phyloP scores from a whole-genome alignment of 208 protist species.

The Crithidia mellificae region DNA sequence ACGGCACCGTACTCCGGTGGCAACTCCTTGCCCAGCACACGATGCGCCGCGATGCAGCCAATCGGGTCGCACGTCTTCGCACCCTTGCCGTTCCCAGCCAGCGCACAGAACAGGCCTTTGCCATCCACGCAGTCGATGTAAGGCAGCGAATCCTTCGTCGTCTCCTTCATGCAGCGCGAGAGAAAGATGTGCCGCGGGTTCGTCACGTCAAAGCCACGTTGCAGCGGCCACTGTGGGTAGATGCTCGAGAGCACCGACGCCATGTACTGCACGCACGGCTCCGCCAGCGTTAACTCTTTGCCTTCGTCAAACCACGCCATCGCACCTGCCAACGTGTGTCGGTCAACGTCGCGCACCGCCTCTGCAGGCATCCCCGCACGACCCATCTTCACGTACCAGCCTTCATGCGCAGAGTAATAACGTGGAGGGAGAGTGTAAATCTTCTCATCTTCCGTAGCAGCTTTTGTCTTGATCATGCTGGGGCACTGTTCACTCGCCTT shows the following conservation, averaged over 20 bases:
- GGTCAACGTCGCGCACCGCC: slow-evolving; percentile 2
- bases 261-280: slow-evolving; percentile 10
- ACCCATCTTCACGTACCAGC: slow-evolving; percentile 44
- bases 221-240: slow-evolving; percentile 24
- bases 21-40: slow-evolving; percentile 24
- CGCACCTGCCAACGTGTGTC: slow-evolving; percentile 8
- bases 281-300: slow-evolving; percentile 1
- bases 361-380: neutral
- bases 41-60: slow-evolving; percentile 30
- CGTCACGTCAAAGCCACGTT: slow-evolving; percentile 1
- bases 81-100: slow-evolving; percentile 28
- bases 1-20: slow-evolving; percentile 5
- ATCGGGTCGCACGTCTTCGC: slow-evolving; percentile 39
- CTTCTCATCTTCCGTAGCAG: slow-evolving; percentile 4
- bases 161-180: slow-evolving; percentile 32
- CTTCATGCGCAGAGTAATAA: slow-evolving; percentile 26
- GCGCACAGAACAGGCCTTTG: slow-evolving; percentile 19
- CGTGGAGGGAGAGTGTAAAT: slow-evolving; percentile 38
- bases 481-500: slow-evolving; percentile 21
- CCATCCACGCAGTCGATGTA: slow-evolving; percentile 28
- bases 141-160: slow-evolving; percentile 15
- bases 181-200: slow-evolving; percentile 7
- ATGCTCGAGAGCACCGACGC: neutral
- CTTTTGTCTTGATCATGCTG: slow-evolving; percentile 8
- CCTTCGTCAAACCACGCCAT: slow-evolving; percentile 27